These are phyloP conservation scores for Lagenidium giganteum DNA, from an alignment of 352 stramenopile species.

Conservation along the genomic window DNA sequence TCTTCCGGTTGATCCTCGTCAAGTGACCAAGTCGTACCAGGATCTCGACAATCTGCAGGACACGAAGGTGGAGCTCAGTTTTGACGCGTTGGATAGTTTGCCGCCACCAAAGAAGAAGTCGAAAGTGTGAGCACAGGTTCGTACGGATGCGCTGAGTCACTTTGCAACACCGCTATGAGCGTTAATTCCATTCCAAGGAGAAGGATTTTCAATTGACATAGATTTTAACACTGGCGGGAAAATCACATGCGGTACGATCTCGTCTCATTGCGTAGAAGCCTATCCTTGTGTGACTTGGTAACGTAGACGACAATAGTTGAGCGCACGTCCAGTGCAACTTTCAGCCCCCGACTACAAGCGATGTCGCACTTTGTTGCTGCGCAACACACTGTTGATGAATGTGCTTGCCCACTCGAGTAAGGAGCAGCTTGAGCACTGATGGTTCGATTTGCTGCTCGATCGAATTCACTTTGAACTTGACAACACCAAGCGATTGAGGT, in stretches of 20 bases:
- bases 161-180: too few relatives aligned
- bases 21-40: slow-evolving; percentile 81
- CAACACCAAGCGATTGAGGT: neutral
- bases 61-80: slow-evolving; percentile 80
- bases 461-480: slow-evolving; percentile 10
- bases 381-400: slow-evolving; percentile 1
- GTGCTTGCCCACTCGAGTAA: neutral
- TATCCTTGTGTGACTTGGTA: too few relatives aligned
- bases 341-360: too few relatives aligned
- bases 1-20: slow-evolving; percentile 71
- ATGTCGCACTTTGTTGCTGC: too few relatives aligned
- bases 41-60: slow-evolving; percentile 81
- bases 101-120: slow-evolving; percentile 84
- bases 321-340: too few relatives aligned
- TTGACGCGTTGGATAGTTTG: slow-evolving; percentile 73
- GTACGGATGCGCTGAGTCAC: too few relatives aligned
- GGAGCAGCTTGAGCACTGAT: neutral
- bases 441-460: slow-evolving; percentile 6
- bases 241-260: too few relatives aligned
- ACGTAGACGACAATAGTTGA: too few relatives aligned
- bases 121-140: slow-evolving; percentile 73
- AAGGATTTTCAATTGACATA: too few relatives aligned
- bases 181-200: too few relatives aligned
- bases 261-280: too few relatives aligned
- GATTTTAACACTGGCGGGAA: too few relatives aligned